Base-by-base conservation (phyloP, 768 basidiomycete species). In the Symmetrospora coprosmae region DNA sequence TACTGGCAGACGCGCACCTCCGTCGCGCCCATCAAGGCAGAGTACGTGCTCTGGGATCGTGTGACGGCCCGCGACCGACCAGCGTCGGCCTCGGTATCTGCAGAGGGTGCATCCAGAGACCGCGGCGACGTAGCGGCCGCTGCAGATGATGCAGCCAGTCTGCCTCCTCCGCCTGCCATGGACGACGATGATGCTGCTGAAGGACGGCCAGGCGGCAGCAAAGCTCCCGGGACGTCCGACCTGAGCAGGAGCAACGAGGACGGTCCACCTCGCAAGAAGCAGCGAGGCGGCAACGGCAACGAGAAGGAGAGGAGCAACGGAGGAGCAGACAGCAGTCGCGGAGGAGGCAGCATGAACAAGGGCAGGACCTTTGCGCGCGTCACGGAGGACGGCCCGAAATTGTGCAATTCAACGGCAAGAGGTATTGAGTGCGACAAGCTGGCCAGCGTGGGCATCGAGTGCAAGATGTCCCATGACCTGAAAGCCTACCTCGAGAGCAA, bases 381-480 rank as follows among this genome's bases (percentile, higher is more conserved):
- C 8, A 25, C 21, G 16, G 40, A 49, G 21, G 40, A 62, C 30
- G 38, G 53, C 8, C 19, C 19, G 14, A 63, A 28, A 46, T 37
- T 60, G 23, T 60, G 59, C 30, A n/a, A 23, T 4, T 21, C 16
- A 25, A 49, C 46, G 14, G 43, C 61, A 9, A 6, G 61, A 39
- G 62, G 60, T 4, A 8, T 25, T 28, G 31, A 41, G 2, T 63
- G 61, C 45, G 30, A 9, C 40, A 14, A 61, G 35, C 9, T 17
- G 8, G 30, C 5, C 30, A 23, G 25, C 39, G 19, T 5, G 8
- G 6, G 19, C 6, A 13, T 19, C 8, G 25, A 34, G 6, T 64
- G 62, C 31, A 61, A 63, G 31, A 37, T 63, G n/a, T 47, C 37
- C 14, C 62, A 64, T 28, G 56, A 60, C 35, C 28, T 62, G 11